These are phyloP conservation scores for Simmondsia chinensis DNA, from an alignment of 148 eudicot genomes.

Conservation along the genomic window DNA sequence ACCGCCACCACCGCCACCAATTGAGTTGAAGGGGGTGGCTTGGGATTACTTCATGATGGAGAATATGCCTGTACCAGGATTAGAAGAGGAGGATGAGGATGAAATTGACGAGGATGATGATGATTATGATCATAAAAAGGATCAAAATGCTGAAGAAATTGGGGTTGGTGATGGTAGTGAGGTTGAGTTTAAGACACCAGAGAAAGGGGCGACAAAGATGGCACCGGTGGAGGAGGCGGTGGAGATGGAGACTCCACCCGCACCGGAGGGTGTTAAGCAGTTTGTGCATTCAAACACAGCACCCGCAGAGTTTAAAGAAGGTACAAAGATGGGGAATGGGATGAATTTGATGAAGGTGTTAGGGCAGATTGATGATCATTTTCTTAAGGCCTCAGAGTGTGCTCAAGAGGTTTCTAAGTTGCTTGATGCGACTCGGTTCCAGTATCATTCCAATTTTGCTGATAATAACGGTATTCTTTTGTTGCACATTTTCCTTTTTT, in stretches of 20 bases:
- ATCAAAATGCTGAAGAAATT: slow-evolving; percentile 8
- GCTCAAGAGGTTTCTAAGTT: slow-evolving; percentile 90
- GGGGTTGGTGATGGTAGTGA: slow-evolving; percentile 14
- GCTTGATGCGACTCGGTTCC: slow-evolving; percentile 88
- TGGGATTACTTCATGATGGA: slow-evolving; percentile 88
- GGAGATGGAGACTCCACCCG: slow-evolving; percentile 26
- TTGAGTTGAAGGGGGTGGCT: slow-evolving; percentile 49
- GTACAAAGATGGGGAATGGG: slow-evolving; percentile 10
- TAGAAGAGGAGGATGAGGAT: slow-evolving; percentile 20
- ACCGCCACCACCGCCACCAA: slow-evolving; percentile 31
- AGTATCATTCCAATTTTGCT: slow-evolving; percentile 87
- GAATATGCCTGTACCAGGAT: slow-evolving; percentile 31
- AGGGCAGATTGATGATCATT: slow-evolving; percentile 76
- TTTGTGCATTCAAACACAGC: slow-evolving; percentile 86
- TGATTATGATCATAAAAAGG: slow-evolving; percentile 14
- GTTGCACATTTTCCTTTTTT: background rate
- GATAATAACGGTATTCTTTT: slow-evolving; percentile 67
- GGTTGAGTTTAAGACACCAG: slow-evolving; percentile 55
- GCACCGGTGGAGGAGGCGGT: slow-evolving; percentile 31
- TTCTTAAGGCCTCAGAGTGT: slow-evolving; percentile 78
- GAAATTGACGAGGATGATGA: slow-evolving; percentile 14
- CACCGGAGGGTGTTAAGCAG: slow-evolving; percentile 22
- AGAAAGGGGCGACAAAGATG: slow-evolving; percentile 31
- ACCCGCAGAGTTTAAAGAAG: slow-evolving; percentile 39
- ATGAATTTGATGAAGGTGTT: slow-evolving; percentile 64